A percentile compares a stretch with the other conserved stretches of the same genome.
phyloP scores from a whole-genome alignment of 2,329 filamentous ascomycete genomes.

The Fusarium temperatum region DNA sequence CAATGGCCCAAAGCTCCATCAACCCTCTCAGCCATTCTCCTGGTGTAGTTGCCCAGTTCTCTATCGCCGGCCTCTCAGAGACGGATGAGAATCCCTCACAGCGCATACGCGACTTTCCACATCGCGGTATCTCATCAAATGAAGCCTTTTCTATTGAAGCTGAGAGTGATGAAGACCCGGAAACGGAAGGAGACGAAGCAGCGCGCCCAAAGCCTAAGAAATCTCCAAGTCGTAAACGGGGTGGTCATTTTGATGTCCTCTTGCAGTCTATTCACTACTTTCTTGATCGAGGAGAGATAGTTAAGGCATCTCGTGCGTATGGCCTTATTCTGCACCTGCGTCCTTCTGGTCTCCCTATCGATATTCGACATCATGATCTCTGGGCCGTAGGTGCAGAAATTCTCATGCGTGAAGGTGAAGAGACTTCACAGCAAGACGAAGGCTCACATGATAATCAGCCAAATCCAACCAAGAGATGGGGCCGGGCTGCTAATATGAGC shows the following conservation, averaged over 20 bases:
- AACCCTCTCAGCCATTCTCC: constrained; percentile 66
- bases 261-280: constrained; percentile 77
- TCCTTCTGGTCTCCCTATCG: constrained; percentile 57
- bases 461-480: constrained; percentile 48
- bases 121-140: constrained; percentile 48
- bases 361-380: constrained; percentile 73
- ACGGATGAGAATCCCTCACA: constrained; percentile 55
- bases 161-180: constrained; percentile 31
- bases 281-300: constrained; percentile 74
- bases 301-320: constrained; percentile 78
- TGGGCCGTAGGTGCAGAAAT: constrained; percentile 91
- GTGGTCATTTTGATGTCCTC: constrained; percentile 70
- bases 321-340: constrained; percentile 72
- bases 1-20: constrained; percentile 50
- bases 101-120: constrained; percentile 59
- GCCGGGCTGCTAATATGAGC: constrained; percentile 55
- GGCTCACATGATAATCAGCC: neutral
- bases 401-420: constrained; percentile 69
- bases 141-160: constrained; percentile 17
- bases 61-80: constrained; percentile 61
- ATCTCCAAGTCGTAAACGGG: constrained; percentile 15
- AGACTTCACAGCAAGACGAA: constrained; percentile 32
- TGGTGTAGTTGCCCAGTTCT: constrained; percentile 61
- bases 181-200: constrained; percentile 20
- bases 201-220: constrained; percentile 23